Percentiles rank a stretch among this genome's conserved stretches.
phyloP scores from a whole-genome alignment of 495 filamentous ascomycete genomes.

The Hypoxylon trugodes region DNA sequence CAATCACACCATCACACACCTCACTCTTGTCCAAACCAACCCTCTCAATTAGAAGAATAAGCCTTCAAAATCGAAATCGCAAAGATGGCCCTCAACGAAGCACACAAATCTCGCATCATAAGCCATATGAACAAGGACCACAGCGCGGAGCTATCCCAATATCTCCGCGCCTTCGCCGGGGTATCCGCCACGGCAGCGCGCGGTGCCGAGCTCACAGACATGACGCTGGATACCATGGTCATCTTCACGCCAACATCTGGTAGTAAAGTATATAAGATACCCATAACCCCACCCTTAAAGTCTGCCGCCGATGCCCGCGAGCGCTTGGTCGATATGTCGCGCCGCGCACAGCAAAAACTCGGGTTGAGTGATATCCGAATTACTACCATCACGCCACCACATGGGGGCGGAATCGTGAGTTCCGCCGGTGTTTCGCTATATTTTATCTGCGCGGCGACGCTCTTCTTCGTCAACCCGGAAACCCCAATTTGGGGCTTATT shows the following conservation, averaged over 20 bases:
- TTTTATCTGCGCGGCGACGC: constrained; percentile 34
- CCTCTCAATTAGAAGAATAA: neutral
- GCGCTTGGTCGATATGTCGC: constrained; percentile 70
- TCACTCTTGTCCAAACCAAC: neutral
- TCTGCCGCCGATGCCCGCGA: constrained; percentile 67
- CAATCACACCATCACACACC: neutral
- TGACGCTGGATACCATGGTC: constrained; percentile 65
- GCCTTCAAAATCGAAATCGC: neutral
- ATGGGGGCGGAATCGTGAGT: constrained; percentile 35
- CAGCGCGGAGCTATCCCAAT: constrained; percentile 68
- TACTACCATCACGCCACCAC: constrained; percentile 36
- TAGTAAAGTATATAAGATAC: constrained; percentile 55
- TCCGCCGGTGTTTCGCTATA: constrained; percentile 45
- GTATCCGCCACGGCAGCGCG: constrained; percentile 57
- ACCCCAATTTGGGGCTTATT: constrained; percentile 27
- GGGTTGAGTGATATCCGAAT: constrained; percentile 41
- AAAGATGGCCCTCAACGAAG: constrained; percentile 38
- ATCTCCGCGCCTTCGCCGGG: constrained; percentile 68
- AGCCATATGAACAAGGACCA: constrained; percentile 86
- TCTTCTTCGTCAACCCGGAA: constrained; percentile 29
- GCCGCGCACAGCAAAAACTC: constrained; percentile 42
- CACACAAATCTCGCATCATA: constrained; percentile 69
- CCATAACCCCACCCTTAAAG: constrained; percentile 67
- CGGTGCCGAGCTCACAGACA: constrained; percentile 64
- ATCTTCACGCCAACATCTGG: constrained; percentile 52